phyloP scores from a whole-genome alignment of 345 rosid genomes.

The Sisymbrium altissimum region DNA sequence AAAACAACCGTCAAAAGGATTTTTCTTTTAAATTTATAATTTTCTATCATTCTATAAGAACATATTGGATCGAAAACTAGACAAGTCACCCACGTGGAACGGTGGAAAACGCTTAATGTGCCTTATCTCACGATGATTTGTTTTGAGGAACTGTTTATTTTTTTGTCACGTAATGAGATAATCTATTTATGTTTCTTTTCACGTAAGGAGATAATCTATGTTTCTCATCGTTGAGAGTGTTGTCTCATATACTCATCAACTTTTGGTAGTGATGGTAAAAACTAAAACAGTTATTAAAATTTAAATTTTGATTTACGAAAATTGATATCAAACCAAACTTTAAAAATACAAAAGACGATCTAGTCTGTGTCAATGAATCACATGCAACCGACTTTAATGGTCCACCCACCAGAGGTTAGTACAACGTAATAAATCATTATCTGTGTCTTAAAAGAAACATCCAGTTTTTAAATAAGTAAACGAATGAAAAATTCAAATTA shows the following conservation, averaged over 20 bases:
- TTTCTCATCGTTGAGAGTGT: background rate
- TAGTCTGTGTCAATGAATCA: no score
- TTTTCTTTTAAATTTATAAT: no score
- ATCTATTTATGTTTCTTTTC: background rate
- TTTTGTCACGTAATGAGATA: no score
- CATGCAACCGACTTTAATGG: slow-evolving; percentile 21
- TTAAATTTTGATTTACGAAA: no score
- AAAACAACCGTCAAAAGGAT: no score
- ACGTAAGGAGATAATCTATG: background rate
- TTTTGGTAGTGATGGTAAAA: background rate
- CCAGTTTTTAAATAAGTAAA: background rate
- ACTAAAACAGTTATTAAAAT: background rate
- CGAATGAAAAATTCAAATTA: background rate
- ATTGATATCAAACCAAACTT: no score
- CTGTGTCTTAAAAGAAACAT: background rate
- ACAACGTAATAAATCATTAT: background rate
- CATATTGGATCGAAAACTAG: no score
- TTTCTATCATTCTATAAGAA: no score
- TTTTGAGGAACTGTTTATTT: background rate
- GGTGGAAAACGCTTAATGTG: background rate
- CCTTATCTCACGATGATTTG: background rate
- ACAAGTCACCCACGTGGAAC: background rate
- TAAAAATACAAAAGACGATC: no score
- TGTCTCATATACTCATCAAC: background rate
- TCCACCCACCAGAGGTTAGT: background rate